Percentiles rank a stretch among this genome's conserved stretches.
phyloP scores from a whole-genome alignment of 345 rosid species.

The Punica granatum region DNA sequence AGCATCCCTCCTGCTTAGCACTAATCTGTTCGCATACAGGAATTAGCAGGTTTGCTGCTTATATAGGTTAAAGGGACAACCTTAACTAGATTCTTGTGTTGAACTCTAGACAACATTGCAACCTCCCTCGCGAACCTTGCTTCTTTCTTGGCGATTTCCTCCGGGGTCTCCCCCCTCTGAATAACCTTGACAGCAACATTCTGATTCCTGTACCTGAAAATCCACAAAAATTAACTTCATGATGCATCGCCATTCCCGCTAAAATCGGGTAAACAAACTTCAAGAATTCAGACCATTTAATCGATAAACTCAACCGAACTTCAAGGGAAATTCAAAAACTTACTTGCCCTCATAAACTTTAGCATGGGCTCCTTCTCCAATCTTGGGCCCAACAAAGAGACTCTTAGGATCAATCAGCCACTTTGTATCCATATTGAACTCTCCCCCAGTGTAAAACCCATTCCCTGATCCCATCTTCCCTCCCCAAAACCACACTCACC shows the following conservation, averaged over 20 bases:
- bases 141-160: slow-evolving; percentile 73
- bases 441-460: slow-evolving; percentile 49
- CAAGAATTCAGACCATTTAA: neutral
- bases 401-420: slow-evolving; percentile 90
- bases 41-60: neutral
- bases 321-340: slow-evolving; percentile 30
- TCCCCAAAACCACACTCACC: neutral
- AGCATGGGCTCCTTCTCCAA: slow-evolving; percentile 99
- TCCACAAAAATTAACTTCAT: slow-evolving; percentile 7
- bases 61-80: slow-evolving; percentile 24
- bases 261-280: neutral
- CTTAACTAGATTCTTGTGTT: slow-evolving; percentile 90
- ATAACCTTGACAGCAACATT: slow-evolving; percentile 83
- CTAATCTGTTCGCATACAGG: neutral
- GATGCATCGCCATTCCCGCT: too few species aligned
- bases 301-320: neutral
- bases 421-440: slow-evolving; percentile 65
- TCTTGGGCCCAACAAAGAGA: slow-evolving; percentile 92
- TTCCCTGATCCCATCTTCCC: slow-evolving; percentile 71
- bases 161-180: slow-evolving; percentile 71
- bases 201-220: slow-evolving; percentile 62
- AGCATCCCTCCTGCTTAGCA: neutral
- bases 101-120: slow-evolving; percentile 83
- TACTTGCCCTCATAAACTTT: slow-evolving; percentile 98
- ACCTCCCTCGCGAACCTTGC: slow-evolving; percentile 81